Evolutionary conservation across 1,284 basidiomycete genomes (phyloP), one percentile per base, ranked within the genome.

Genomic region (Ceratobasidium sp.): DNA sequence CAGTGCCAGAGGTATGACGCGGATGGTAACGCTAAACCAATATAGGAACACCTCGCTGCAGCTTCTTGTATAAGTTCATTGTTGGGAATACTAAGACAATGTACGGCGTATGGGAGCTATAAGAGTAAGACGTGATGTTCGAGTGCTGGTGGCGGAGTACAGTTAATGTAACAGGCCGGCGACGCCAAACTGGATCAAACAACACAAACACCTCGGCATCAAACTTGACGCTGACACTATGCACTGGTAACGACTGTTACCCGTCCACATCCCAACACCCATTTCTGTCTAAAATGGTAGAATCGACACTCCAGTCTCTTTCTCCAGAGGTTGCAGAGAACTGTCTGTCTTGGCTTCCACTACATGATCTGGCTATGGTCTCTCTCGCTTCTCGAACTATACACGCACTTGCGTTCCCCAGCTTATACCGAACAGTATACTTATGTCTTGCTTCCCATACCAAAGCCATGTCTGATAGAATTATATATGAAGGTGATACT

Each of bases 381-480:
- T 73, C 56, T 44, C 38, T 73, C 3, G 57, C 44, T 9, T 61
- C 69, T 46, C 56, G 48, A 26, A 17, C 20, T 3, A 44, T 73
- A 17, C 56, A 61, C 26, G 20, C 54, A 23, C 69, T 73, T 7
- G 23, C 57, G 20, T 61, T 42, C 26, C 44, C 69, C 61, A 73
- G 54, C n/a, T 59, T 73, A 46, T 73, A 73, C 28, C 56, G 42
- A 17, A 59, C 54, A 15, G 42, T 73, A 26, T 73, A 73, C 44
- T 28, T 73, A 10, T 44, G 42, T 50, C 57, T 73, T 40, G 69
- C 56, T 33, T 26, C 42, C 44, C 69, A 73, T 17, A 46, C 61
- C 4, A 42, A 73, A 48, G 5, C 26, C 3, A 62, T 73, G 3
- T 46, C 48, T 26, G 26, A 20, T 23, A 40, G 57, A 40, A n/a